Percentiles rank a stretch among this genome's conserved stretches.
These are phyloP conservation scores for Phalaenopsis hybrid DNA, from an alignment of 116 monocot genomes.

Conservation along the genomic window DNA sequence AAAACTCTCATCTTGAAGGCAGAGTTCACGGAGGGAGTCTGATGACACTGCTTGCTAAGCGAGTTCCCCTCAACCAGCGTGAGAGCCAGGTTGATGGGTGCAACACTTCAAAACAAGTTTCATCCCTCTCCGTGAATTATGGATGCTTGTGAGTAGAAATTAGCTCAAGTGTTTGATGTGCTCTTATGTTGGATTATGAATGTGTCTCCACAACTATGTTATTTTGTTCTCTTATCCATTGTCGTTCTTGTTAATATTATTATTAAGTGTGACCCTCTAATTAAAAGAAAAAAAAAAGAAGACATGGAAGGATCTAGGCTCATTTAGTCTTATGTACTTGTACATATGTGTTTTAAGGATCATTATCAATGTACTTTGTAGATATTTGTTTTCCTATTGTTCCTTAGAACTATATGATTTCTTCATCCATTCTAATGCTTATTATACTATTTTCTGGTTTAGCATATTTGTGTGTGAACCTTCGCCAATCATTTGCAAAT, in stretches of 20 bases:
- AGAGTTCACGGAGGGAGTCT: slow-evolving; percentile 33
- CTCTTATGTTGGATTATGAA: too few relatives aligned
- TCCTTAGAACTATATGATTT: too few relatives aligned
- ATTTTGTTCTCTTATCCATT: neutral
- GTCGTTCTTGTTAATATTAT: neutral
- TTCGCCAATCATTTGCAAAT: too few relatives aligned
- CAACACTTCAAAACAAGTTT: neutral
- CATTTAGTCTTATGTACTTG: neutral
- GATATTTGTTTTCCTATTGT: too few relatives aligned
- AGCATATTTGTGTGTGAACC: too few relatives aligned
- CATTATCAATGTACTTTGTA: neutral
- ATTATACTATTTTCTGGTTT: too few relatives aligned
- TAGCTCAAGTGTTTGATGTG: neutral
- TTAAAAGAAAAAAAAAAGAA: neutral
- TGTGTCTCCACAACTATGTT: too few relatives aligned
- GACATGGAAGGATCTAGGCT: neutral
- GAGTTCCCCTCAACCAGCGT: neutral
- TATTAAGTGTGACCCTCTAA: neutral
- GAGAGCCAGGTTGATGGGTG: neutral
- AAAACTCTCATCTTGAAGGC: slow-evolving; percentile 18
- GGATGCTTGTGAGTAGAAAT: neutral
- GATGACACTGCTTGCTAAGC: slow-evolving; percentile 15
- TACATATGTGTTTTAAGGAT: neutral
- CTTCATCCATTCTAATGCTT: too few relatives aligned
- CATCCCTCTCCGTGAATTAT: neutral